These are phyloP conservation scores for Obelidium mucronatum DNA, from an alignment of 192 early-diverging fungal species.

Conservation along the genomic window DNA sequence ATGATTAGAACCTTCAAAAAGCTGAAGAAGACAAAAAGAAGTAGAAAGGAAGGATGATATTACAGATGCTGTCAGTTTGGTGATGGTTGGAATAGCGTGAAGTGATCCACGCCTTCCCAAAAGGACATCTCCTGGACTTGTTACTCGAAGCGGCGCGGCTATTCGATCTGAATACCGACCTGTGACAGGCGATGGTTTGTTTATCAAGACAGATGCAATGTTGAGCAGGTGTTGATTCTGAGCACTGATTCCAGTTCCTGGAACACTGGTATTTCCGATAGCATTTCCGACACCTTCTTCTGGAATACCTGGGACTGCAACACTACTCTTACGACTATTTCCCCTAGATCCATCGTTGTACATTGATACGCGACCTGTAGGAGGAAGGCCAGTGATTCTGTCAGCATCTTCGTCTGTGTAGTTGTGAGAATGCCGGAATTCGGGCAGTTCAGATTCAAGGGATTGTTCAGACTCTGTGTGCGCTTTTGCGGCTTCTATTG, in stretches of 20 bases:
- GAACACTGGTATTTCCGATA: too few species aligned
- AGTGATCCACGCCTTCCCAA: constrained; percentile 16
- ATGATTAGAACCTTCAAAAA: neutral
- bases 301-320: too few species aligned
- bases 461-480: neutral
- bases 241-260: neutral
- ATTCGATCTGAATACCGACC: neutral
- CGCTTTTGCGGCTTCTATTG: neutral
- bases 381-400: neutral
- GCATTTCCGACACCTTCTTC: too few species aligned
- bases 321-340: too few species aligned
- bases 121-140: constrained; percentile 20
- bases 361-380: too few species aligned
- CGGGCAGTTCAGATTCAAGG: neutral
- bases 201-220: neutral
- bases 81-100: constrained; percentile 18
- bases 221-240: neutral
- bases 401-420: neutral
- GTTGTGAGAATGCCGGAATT: neutral
- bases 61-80: constrained; percentile 19
- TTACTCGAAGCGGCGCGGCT: neutral
- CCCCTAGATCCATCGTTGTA: too few species aligned
- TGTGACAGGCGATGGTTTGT: neutral
- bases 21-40: neutral
- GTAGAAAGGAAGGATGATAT: neutral